phyloP scores from a whole-genome alignment of 805 yeast species.

The Starmerella kuoi region DNA sequence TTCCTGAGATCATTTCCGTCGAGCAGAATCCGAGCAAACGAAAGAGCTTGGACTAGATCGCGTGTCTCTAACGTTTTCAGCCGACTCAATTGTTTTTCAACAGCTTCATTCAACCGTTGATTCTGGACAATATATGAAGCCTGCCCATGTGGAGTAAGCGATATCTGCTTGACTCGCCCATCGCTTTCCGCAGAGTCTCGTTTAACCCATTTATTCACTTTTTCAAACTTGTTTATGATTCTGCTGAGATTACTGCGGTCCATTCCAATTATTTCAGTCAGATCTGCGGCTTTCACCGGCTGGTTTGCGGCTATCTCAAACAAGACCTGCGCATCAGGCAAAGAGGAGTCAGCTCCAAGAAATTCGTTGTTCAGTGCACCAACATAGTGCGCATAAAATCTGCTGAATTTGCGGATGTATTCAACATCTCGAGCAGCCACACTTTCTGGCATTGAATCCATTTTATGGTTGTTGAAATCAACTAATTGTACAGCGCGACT shows the following conservation, averaged over 20 bases:
- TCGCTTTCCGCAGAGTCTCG: not conserved
- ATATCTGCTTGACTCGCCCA: not conserved
- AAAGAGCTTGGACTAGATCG: not conserved
- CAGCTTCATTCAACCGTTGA: not conserved
- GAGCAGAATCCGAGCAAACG: not conserved
- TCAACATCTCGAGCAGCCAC: not conserved
- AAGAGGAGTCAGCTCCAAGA: not conserved
- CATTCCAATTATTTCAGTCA: not conserved
- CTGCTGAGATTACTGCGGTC: constrained; percentile 7
- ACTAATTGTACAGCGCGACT: no score
- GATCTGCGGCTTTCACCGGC: constrained; percentile 4
- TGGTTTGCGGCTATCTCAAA: constrained; percentile 3
- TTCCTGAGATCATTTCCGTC: no score
- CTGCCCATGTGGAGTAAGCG: not conserved
- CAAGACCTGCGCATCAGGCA: constrained; percentile 5
- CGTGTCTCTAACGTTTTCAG: not conserved
- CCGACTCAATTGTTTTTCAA: not conserved
- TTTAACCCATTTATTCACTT: not conserved
- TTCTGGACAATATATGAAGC: not conserved
- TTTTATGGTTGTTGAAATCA: no score
- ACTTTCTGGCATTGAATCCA: no score
- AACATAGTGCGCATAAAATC: constrained; percentile 4
- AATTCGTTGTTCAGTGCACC: not conserved
- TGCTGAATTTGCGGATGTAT: constrained; percentile 1
- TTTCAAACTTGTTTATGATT: constrained; percentile 1